Evolutionary conservation across 306 rosid genomes (phyloP), one percentile per base, ranked within the genome.

Genomic region (Trifolium dubium): DNA sequence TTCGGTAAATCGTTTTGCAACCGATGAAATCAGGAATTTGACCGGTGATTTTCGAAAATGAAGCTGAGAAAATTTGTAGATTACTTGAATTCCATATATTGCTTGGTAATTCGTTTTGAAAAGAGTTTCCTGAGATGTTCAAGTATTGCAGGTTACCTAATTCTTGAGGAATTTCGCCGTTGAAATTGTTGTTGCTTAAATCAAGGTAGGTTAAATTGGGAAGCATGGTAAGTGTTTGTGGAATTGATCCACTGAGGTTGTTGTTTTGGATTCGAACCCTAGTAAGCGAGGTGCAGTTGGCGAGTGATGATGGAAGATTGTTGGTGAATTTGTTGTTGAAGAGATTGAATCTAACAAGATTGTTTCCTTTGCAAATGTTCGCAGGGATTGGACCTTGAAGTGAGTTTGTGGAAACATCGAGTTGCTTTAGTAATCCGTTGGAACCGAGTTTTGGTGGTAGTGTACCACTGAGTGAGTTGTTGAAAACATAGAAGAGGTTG

Each of bases 191-290:
- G 78, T 72, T 80, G 87, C 99, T 95, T 64, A 92, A 4, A 72
- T 95, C 98, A 19, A 86, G 83, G 69, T 12, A 95, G 13, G 86
- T 87, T 2, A 95, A 65, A 80, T 88, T 92, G 0, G 89, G 88
- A 5, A 87, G 85, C 23, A 67, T 73, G 2, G 85, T 88, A 46
- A 95, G 83, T 9, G 92, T 90, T n/a, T 4, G 0, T 2, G 98
- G 97, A 23, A 95, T 86, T 0, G 92, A 82, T 56, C 93, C 96
- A 58, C 69, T 85, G 84, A 95, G 83, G 6, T 65, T 30, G 81
- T 95, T 95, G 84, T 88, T 80, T 54, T 95, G 96, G 18, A 92
- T 82, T 7, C 99, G 88, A 47, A 90, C 77, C 43, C 99, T 81
- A 2, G 71, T 1, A 10, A 95, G 63, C 12, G 96, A 87, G 13